phyloP scores from a whole-genome alignment of 1,139 yeast genomes.

The Scheffersomyces stambukii region DNA sequence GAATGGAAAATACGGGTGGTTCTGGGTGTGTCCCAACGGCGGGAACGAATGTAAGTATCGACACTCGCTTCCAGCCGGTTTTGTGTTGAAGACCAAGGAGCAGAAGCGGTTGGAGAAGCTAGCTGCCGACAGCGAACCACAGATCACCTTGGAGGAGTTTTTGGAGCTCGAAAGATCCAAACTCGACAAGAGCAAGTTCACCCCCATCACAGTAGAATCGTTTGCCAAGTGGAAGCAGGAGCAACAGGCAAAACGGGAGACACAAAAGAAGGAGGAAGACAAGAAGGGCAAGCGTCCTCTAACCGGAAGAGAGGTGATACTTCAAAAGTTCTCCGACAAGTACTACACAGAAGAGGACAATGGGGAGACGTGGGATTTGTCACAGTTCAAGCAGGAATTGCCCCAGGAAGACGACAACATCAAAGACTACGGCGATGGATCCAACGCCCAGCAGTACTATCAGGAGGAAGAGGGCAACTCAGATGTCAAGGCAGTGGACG shows the following conservation, averaged over 20 bases:
- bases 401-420: constrained; percentile 40
- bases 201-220: constrained; percentile 85
- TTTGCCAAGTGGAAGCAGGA: constrained; percentile 81
- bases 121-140: constrained; percentile 82
- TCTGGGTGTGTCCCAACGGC: constrained; percentile 96
- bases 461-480: constrained; percentile 13
- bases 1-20: constrained; percentile 97
- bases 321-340: constrained; percentile 69
- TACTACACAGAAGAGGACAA: constrained; percentile 48
- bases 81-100: constrained; percentile 93
- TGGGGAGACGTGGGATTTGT: constrained; percentile 70
- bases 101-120: constrained; percentile 85
- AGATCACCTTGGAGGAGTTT: constrained; percentile 92
- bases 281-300: constrained; percentile 43
- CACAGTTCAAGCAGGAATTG: constrained; percentile 51
- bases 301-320: constrained; percentile 80
- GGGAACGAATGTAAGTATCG: constrained; percentile 91
- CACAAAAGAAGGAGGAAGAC: constrained; percentile 53
- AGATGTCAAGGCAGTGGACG: constrained; percentile 1
- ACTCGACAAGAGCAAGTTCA: constrained; percentile 70
- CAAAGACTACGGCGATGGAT: constrained; percentile 56
- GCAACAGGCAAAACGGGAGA: constrained; percentile 58
- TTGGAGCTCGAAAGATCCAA: constrained; percentile 89
- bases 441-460: constrained; percentile 19
- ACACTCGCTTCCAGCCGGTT: constrained; percentile 97